Percentiles rank a stretch among this genome's conserved stretches.
These are phyloP conservation scores for Alloteropsis semialata DNA, from an alignment of 176 grass and related monocot genomes.

Conservation along the genomic window DNA sequence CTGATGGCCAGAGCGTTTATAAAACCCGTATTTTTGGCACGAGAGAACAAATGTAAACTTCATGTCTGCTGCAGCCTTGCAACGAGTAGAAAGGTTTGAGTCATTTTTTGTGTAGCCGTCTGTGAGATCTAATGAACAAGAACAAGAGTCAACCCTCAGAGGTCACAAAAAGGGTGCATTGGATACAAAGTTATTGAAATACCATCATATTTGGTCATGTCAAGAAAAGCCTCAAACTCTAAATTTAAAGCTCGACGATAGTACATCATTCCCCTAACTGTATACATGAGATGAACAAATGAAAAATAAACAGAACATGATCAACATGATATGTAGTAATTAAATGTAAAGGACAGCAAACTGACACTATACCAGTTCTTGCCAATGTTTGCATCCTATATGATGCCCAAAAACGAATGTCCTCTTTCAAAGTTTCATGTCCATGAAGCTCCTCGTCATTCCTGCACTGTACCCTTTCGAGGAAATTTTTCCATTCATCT, in stretches of 20 bases:
- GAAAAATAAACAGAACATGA: too few species aligned
- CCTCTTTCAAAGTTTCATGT: too few species aligned
- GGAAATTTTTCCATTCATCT: too few species aligned
- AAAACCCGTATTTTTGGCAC: slow-evolving; percentile 85
- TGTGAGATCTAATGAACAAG: slow-evolving; percentile 70
- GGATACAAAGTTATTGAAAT: slow-evolving; percentile 23
- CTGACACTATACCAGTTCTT: slow-evolving; percentile 89
- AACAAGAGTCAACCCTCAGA: slow-evolving; percentile 2
- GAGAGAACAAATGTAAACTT: slow-evolving; percentile 94
- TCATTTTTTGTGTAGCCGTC: slow-evolving; percentile 81
- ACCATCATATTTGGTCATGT: slow-evolving; percentile 87
- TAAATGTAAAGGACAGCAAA: too few species aligned
- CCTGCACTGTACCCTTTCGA: too few species aligned
- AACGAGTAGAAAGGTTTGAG: too few species aligned
- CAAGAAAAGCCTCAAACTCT: slow-evolving; percentile 92
- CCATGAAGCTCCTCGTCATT: too few species aligned
- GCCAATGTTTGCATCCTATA: slow-evolving; percentile 93
- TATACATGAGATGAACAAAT: too few species aligned
- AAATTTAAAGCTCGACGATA: slow-evolving; percentile 88
- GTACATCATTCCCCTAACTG: slow-evolving; percentile 99
- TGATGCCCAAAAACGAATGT: too few species aligned
- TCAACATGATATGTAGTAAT: too few species aligned
- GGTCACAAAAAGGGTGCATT: too few species aligned
- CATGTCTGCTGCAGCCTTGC: too few species aligned
- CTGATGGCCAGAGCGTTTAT: slow-evolving; percentile 68